Percentiles rank a stretch among this genome's conserved stretches.
These are phyloP conservation scores for Arabidopsis arenosa DNA, from an alignment of 345 rosid genomes.

Conservation along the genomic window DNA sequence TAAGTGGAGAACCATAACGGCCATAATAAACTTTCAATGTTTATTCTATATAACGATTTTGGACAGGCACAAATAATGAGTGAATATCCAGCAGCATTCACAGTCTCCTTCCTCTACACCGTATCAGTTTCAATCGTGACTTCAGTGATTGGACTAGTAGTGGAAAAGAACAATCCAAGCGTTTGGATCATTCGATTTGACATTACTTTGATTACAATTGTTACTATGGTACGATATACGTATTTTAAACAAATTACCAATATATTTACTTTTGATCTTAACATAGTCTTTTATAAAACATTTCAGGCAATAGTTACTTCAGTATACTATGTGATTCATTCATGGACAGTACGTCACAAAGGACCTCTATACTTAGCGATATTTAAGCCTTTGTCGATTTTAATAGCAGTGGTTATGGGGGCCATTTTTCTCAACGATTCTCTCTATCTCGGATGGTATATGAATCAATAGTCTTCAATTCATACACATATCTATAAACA, in stretches of 20 bases:
- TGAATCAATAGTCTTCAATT: constrained; percentile 4
- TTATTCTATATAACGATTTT: neutral
- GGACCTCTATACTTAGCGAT: constrained; percentile 74
- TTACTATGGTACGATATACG: constrained; percentile 52
- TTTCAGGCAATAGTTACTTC: constrained; percentile 62
- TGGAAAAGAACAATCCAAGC: constrained; percentile 51
- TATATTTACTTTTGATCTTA: neutral
- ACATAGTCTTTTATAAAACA: neutral
- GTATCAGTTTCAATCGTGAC: constrained; percentile 53
- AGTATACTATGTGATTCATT: constrained; percentile 51
- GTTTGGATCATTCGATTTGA: constrained; percentile 63
- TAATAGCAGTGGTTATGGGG: constrained; percentile 65
- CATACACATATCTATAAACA: neutral
- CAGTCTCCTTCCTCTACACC: constrained; percentile 69
- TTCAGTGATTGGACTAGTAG: constrained; percentile 54
- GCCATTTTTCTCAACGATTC: constrained; percentile 62
- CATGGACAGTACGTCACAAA: constrained; percentile 61
- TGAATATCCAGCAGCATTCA: constrained; percentile 76
- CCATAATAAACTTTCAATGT: neutral
- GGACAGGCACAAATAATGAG: constrained; percentile 71
- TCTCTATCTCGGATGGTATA: constrained; percentile 71
- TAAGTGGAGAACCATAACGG: neutral
- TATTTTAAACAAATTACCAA: neutral
- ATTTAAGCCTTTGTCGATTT: constrained; percentile 72
- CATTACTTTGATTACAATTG: constrained; percentile 58